These are phyloP conservation scores for Podospora bellae-mahoneyi DNA, from an alignment of 495 filamentous ascomycete genomes.

Conservation along the genomic window DNA sequence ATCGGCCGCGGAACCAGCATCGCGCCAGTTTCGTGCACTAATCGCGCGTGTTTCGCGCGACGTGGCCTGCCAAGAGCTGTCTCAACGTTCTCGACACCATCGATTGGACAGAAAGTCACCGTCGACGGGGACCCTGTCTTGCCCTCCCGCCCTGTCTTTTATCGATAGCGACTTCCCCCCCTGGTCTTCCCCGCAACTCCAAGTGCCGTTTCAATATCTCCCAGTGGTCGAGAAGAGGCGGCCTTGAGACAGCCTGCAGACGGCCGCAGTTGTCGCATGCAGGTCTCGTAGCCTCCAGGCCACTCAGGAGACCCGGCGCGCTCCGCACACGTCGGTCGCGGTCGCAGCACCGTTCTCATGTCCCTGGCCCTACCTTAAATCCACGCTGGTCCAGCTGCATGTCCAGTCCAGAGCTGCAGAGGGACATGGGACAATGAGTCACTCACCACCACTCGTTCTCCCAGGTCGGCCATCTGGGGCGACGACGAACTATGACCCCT, in stretches of 20 bases:
- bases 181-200: slow-evolving; percentile 17
- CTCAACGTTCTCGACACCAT: background rate
- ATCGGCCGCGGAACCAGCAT: slow-evolving; percentile 16
- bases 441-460: slow-evolving; percentile 33
- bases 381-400: slow-evolving; percentile 21
- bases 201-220: slow-evolving; percentile 21
- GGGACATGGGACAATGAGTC: slow-evolving; percentile 26
- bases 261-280: slow-evolving; percentile 28
- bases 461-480: slow-evolving; percentile 18
- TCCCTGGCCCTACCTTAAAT: slow-evolving; percentile 4
- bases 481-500: slow-evolving; percentile 16
- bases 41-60: slow-evolving; percentile 27
- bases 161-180: slow-evolving; percentile 36
- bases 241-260: slow-evolving; percentile 29
- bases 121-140: background rate
- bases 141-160: slow-evolving; percentile 17
- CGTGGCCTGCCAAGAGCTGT: slow-evolving; percentile 17
- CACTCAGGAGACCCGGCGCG: slow-evolving; percentile 33
- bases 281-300: slow-evolving; percentile 17
- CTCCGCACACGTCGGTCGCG: slow-evolving; percentile 27
- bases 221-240: slow-evolving; percentile 25
- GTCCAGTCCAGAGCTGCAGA: slow-evolving; percentile 18
- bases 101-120: slow-evolving; percentile 17
- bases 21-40: slow-evolving; percentile 33
- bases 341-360: slow-evolving; percentile 14